These are phyloP conservation scores for Penicillium argentinense DNA, from an alignment of 495 filamentous ascomycete species.

Conservation along the genomic window DNA sequence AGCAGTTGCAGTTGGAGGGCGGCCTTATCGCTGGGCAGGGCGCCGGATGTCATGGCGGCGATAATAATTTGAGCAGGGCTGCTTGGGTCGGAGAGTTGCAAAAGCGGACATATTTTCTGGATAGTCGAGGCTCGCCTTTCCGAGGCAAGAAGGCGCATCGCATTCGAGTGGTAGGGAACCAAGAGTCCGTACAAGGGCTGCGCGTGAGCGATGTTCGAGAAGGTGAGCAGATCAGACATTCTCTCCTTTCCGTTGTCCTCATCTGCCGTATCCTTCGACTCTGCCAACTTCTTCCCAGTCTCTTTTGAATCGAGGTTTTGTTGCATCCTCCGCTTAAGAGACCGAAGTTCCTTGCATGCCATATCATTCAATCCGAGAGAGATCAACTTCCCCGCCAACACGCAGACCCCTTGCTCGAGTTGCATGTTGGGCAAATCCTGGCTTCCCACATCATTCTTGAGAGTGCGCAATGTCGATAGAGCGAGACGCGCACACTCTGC, in stretches of 20 bases:
- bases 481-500: conserved; percentile 78
- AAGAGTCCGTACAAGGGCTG: conserved; percentile 37
- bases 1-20: conserved; percentile 69
- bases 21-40: conserved; percentile 54
- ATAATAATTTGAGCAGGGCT: conserved; percentile 69
- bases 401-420: conserved; percentile 79
- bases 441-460: conserved; percentile 55
- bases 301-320: conserved; percentile 28
- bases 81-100: conserved; percentile 47
- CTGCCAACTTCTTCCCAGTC: conserved; percentile 21
- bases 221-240: conserved; percentile 64
- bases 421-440: conserved; percentile 63
- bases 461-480: conserved; percentile 64
- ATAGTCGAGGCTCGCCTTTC: conserved; percentile 47
- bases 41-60: conserved; percentile 43
- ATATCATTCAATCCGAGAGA: conserved; percentile 69
- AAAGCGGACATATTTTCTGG: conserved; percentile 45
- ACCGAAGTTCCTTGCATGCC: conserved; percentile 73
- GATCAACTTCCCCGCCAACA: conserved; percentile 70
- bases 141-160: conserved; percentile 48
- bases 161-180: conserved; percentile 45
- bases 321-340: conserved; percentile 64
- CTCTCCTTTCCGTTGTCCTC: conserved; percentile 43
- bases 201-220: conserved; percentile 42
- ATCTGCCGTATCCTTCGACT: conserved; percentile 19